phyloP scores from a whole-genome alignment of 345 rosid genomes.

The Pelargonium nanum region DNA sequence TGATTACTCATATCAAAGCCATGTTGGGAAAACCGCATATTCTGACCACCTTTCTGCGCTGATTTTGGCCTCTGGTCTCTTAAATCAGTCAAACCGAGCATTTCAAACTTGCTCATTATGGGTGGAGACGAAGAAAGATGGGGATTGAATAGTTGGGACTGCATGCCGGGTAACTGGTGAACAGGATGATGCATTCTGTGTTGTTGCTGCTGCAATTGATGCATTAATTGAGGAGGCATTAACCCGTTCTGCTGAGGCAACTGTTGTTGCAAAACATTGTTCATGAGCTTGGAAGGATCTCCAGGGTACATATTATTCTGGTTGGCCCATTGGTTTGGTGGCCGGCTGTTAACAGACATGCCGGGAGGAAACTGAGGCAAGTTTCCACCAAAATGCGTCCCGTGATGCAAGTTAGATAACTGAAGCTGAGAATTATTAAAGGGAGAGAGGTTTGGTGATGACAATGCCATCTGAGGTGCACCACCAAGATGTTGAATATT shows the following conservation, averaged over 20 bases:
- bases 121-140: conserved; percentile 46
- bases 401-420: conserved; percentile 52
- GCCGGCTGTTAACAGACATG: conserved; percentile 55
- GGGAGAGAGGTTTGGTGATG: conserved; percentile 51
- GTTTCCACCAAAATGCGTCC: conserved; percentile 51
- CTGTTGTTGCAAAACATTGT: conserved; percentile 57
- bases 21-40: conserved; percentile 55
- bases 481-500: conserved; percentile 39
- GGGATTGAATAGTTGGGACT: conserved; percentile 48
- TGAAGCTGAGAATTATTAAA: conserved; percentile 39
- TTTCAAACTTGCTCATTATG: conserved; percentile 20
- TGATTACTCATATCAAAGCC: conserved; percentile 62
- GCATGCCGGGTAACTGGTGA: conserved; percentile 61
- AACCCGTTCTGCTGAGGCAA: conserved; percentile 56
- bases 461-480: conserved; percentile 45
- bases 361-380: conserved; percentile 55
- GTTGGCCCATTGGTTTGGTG: conserved; percentile 67
- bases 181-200: conserved; percentile 41
- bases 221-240: conserved; percentile 46
- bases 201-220: conserved; percentile 55
- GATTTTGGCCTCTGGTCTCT: conserved; percentile 66
- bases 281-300: conserved; percentile 56
- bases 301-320: conserved; percentile 61
- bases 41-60: conserved; percentile 56
- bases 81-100: conserved; percentile 40